phyloP scores from a whole-genome alignment of 2,329 filamentous ascomycete species.

The Leptographium flavum region DNA sequence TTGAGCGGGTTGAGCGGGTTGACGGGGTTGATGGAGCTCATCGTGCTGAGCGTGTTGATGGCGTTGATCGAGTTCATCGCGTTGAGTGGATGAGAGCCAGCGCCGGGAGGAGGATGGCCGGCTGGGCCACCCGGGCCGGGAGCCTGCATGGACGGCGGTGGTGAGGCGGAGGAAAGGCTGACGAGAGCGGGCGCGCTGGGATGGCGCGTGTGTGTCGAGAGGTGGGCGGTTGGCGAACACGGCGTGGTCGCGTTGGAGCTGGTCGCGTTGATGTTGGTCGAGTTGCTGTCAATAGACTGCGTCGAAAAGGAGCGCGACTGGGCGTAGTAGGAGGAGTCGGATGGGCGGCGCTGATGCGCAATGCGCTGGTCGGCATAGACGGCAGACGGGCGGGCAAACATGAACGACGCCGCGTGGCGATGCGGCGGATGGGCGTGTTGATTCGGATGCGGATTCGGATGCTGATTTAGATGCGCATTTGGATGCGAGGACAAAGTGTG shows the following conservation, averaged over 20 bases:
- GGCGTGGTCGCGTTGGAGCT: no score
- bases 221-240: no score
- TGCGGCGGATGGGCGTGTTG: no score
- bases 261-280: neutral
- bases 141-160: conserved; percentile 9
- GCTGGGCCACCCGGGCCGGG: conserved; percentile 2
- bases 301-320: conserved; percentile 20
- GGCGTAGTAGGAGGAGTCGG: conserved; percentile 29
- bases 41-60: no score
- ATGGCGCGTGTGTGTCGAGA: conserved; percentile 24
- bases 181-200: conserved; percentile 29
- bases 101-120: neutral
- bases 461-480: no score
- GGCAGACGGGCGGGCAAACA: conserved; percentile 16
- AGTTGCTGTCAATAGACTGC: conserved; percentile 8
- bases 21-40: neutral
- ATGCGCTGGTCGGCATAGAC: conserved; percentile 16
- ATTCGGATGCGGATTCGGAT: no score
- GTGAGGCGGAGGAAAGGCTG: conserved; percentile 21
- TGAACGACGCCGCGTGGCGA: no score
- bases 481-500: no score
- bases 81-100: conserved; percentile 2
- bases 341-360: conserved; percentile 22
- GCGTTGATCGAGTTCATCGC: conserved; percentile 15
- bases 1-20: conserved; percentile 15